Evolutionary conservation across 2,329 filamentous ascomycete genomes (phyloP).

Genomic region (Verruconis gallopava): DNA sequence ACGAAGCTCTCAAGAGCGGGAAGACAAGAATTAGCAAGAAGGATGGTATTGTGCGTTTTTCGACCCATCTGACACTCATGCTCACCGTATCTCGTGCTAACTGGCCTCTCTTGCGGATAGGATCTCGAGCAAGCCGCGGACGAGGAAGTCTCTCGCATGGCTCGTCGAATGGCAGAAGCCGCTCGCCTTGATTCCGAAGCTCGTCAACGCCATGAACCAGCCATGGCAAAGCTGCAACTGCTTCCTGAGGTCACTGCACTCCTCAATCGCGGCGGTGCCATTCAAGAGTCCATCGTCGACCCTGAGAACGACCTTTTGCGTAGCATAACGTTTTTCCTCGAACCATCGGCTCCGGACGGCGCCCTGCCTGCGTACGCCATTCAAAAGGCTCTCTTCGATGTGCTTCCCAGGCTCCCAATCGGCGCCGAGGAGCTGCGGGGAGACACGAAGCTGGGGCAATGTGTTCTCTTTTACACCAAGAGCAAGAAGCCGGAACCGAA

Average conservation of each 20-base stretch:
- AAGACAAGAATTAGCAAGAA: constrained; percentile 59
- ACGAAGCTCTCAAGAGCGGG: constrained; percentile 75
- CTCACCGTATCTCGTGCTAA: background rate
- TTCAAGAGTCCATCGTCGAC: constrained; percentile 74
- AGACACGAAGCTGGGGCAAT: constrained; percentile 88
- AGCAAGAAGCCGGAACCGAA: constrained; percentile 76
- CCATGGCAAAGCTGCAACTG: constrained; percentile 85
- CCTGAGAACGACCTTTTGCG: constrained; percentile 92
- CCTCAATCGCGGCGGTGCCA: constrained; percentile 69
- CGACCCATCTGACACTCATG: background rate
- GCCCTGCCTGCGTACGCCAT: constrained; percentile 94
- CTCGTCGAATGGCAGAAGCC: constrained; percentile 78
- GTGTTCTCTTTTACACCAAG: constrained; percentile 93
- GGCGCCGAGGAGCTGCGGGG: constrained; percentile 72
- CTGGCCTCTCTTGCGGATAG: too few species aligned
- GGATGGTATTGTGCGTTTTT: constrained; percentile 62
- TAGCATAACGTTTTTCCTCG: constrained; percentile 92
- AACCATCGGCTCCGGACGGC: constrained; percentile 79
- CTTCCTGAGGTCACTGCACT: constrained; percentile 80
- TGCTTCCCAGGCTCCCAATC: constrained; percentile 68
- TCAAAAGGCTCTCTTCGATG: constrained; percentile 82
- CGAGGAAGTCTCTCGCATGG: constrained; percentile 76
- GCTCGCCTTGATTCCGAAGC: constrained; percentile 77
- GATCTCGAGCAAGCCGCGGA: constrained; percentile 86
- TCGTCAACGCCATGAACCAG: constrained; percentile 65